These are phyloP conservation scores for Rhodosporidiobolus odoratus DNA, from an alignment of 768 basidiomycete species.

Conservation along the genomic window DNA sequence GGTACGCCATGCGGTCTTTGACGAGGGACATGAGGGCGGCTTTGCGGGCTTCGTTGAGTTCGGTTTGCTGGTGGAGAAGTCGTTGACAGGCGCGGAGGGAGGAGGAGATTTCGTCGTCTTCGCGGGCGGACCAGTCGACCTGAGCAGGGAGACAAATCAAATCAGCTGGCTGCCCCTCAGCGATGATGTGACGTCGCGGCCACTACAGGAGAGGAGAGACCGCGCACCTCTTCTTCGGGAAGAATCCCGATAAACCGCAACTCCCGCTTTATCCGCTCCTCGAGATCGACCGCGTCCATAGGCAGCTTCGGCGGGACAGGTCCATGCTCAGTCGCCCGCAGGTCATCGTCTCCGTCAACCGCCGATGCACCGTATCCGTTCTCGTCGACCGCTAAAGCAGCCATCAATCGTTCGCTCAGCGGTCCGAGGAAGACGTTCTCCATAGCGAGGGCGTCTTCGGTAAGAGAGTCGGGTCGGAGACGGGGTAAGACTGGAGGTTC, in stretches of 20 bases:
- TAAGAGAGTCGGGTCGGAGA: conserved; percentile 67
- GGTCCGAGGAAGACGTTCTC: conserved; percentile 37
- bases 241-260: conserved; percentile 49
- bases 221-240: conserved; percentile 45
- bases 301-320: conserved; percentile 58
- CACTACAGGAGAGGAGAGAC: not conserved
- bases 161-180: too few relatives aligned
- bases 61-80: conserved; percentile 67
- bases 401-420: conserved; percentile 37
- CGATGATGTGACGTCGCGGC: not conserved
- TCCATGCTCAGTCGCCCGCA: conserved; percentile 69
- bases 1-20: conserved; percentile 78
- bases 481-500: conserved; percentile 33
- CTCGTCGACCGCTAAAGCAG: conserved; percentile 39
- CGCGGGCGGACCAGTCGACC: conserved; percentile 52
- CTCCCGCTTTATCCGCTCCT: conserved; percentile 50
- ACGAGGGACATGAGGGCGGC: conserved; percentile 67
- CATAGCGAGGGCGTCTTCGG: conserved; percentile 55
- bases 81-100: conserved; percentile 82
- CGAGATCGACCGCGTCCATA: conserved; percentile 48
- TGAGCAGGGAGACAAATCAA: conserved; percentile 56
- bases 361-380: conserved; percentile 1
- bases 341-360: conserved; percentile 53
- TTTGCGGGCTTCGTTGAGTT: conserved; percentile 78
- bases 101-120: conserved; percentile 82